Base-by-base conservation (phyloP, 306 rosid species). In the Cucumis melo region DNA sequence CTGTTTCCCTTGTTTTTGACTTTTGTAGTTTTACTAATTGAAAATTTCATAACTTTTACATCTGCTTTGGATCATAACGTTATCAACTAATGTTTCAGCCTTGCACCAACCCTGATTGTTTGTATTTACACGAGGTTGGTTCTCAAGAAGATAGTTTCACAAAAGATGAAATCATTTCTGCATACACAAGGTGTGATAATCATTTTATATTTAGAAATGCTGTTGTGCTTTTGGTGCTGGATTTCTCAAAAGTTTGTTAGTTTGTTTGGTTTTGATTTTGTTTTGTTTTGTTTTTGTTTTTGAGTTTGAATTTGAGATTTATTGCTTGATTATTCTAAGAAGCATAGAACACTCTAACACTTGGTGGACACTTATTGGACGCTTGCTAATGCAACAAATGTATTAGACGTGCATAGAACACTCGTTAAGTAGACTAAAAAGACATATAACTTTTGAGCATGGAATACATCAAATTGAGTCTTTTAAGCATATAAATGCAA, bases 141-240 rank as follows among this genome's bases (percentile, higher is more conserved):
- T 89, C 92, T 77, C 95, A 89, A 77, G 91, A 91, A 74, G 96
- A 90, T 81, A 91, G 98, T 87, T 91, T 94, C 81, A 85, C 96
- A n/a, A 94, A 94, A 90, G 98, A 94, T 84, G 98, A 94, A 87
- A 85, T 91, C 73, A 88, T 94, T 78, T 94, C 97, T 50, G 97
- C 94, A 62, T 87, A 82, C 85, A 90, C 95, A 74, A 90, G 94
- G 98, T 93, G 86, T 57, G 83, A 62, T 44, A n/a, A 76, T 78
- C 10, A 76, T 20, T 27, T 68, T 78, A 15, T 48, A 16, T 53
- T 56, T 56, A 16, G 34, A 59, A 76, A 24, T 21, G 46, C 7
- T 78, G 19, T 77, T 51, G 68, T 39, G 74, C 58, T n/a, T 24
- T 29, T 23, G 44, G 41, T 53, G 41, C 53, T 77, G 65, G 56